Conservation (phyloP, 208 protist genomes). For the Crithidia fasciculata region DNA sequence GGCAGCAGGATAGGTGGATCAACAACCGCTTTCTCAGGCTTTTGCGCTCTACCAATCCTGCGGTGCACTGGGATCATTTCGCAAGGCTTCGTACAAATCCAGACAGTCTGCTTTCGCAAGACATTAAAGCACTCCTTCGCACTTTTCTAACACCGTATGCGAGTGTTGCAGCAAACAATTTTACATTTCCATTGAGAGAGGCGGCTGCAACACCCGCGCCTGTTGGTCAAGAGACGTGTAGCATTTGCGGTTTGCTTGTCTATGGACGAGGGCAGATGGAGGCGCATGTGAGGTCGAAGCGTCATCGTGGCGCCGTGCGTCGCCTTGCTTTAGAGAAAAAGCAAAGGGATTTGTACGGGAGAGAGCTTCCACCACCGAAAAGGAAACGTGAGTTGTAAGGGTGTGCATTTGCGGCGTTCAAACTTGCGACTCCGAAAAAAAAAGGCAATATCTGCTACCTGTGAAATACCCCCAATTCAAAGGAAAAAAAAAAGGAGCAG, state of each 20-base stretch:
- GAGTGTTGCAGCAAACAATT: not conserved
- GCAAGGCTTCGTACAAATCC: conserved; percentile 10
- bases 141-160: not conserved
- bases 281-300: conserved; percentile 65
- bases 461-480: no score
- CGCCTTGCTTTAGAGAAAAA: conserved; percentile 50
- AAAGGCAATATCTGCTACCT: no score
- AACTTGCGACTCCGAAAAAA: not conserved
- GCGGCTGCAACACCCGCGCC: not conserved
- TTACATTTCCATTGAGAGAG: conserved; percentile 22
- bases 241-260: conserved; percentile 57
- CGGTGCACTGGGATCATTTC: conserved; percentile 23
- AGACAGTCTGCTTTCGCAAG: not conserved
- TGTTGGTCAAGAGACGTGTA: conserved; percentile 63
- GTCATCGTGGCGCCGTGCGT: conserved; percentile 62
- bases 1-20: conserved; percentile 83
- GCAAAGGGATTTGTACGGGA: conserved; percentile 64
- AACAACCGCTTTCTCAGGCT: conserved; percentile 68
- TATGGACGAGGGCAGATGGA: conserved; percentile 59
- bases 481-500: no score
- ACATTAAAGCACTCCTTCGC: not conserved
- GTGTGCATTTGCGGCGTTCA: not conserved
- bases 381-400: conserved; percentile 17
- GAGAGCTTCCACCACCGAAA: conserved; percentile 61
- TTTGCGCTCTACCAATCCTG: conserved; percentile 33